Percentiles rank a stretch among this genome's conserved stretches.
phyloP scores from a whole-genome alignment of 371 early-diverging fungal species.

The Parasitella parasitica region DNA sequence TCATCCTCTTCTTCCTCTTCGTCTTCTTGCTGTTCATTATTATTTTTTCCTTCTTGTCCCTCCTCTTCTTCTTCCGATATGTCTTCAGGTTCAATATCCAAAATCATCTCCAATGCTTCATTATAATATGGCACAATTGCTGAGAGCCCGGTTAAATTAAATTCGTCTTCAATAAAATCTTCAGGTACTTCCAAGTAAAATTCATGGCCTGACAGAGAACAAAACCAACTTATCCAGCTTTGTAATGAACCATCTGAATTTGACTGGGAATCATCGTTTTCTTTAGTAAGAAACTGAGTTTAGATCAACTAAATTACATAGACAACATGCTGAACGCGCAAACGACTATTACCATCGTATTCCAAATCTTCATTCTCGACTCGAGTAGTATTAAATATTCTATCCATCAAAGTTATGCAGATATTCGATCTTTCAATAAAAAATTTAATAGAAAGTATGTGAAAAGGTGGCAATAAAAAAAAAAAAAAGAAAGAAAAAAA shows the following conservation, averaged over 20 bases:
- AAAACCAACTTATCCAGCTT: slow-evolving; percentile 91
- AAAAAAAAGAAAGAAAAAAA: background rate
- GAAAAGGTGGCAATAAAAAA: background rate
- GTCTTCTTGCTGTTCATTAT: background rate
- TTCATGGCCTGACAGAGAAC: slow-evolving; percentile 80
- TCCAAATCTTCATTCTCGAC: slow-evolving; percentile 8
- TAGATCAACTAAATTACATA: background rate
- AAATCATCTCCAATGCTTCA: slow-evolving; percentile 82
- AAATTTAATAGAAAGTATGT: background rate
- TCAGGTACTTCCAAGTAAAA: slow-evolving; percentile 86
- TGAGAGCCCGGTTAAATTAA: slow-evolving; percentile 92
- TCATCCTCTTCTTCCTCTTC: slow-evolving; percentile 29
- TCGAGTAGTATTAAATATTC: slow-evolving; percentile 12
- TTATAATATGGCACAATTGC: slow-evolving; percentile 81
- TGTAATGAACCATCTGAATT: slow-evolving; percentile 37
- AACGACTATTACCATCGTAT: slow-evolving; percentile 12
- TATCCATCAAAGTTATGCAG: slow-evolving; percentile 7
- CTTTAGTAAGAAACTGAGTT: slow-evolving; percentile 6
- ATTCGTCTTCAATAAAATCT: slow-evolving; percentile 91
- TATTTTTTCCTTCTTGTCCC: background rate
- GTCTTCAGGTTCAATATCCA: slow-evolving; percentile 79
- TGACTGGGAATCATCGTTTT: slow-evolving; percentile 19
- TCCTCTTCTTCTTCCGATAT: slow-evolving; percentile 28
- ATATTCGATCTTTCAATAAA: background rate
- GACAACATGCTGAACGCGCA: background rate